Evolutionary conservation across 768 basidiomycete species (phyloP).

Genomic region (Phaeotremella skinneri): DNA sequence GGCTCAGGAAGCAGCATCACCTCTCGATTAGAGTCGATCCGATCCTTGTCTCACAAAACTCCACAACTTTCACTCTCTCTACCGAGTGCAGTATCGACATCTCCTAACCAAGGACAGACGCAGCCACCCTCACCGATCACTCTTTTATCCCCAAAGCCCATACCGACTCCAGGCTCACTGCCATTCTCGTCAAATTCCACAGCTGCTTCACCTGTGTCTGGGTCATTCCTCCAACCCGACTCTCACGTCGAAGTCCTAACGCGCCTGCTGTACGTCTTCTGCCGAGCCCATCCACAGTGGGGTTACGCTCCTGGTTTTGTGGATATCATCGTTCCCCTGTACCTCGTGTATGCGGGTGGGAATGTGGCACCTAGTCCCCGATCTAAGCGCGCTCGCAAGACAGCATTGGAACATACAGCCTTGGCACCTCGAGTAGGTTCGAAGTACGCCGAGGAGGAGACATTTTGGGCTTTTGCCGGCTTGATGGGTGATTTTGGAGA

Average conservation of each 20-base stretch:
- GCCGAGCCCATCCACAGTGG: slow-evolving; percentile 20
- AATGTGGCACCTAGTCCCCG: not conserved
- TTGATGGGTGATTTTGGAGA: slow-evolving; percentile 39
- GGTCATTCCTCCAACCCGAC: slow-evolving; percentile 20
- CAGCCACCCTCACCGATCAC: slow-evolving; percentile 25
- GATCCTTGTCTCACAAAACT: not conserved
- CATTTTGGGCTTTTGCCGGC: slow-evolving; percentile 39
- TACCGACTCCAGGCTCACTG: slow-evolving; percentile 8
- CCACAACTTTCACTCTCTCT: slow-evolving; percentile 9
- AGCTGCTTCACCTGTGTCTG: slow-evolving; percentile 3
- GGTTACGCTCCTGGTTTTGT: slow-evolving; percentile 15
- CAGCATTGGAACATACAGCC: not conserved
- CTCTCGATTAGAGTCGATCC: not conserved
- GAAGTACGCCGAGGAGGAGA: slow-evolving; percentile 36
- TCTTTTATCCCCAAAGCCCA: slow-evolving; percentile 27
- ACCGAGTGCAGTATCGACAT: not conserved
- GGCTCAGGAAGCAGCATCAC: slow-evolving; percentile 2
- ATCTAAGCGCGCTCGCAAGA: not conserved
- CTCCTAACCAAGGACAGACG: not conserved
- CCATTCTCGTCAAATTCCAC: not conserved
- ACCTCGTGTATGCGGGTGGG: slow-evolving; percentile 16
- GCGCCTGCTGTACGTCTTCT: slow-evolving; percentile 26
- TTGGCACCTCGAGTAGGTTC: slow-evolving; percentile 1
- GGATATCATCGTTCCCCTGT: slow-evolving; percentile 27
- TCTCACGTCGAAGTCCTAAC: slow-evolving; percentile 28